A percentile compares a stretch with the other conserved stretches of the same genome.
These are phyloP conservation scores for Rhizophora apiculata DNA, from an alignment of 345 rosid species.

Conservation along the genomic window DNA sequence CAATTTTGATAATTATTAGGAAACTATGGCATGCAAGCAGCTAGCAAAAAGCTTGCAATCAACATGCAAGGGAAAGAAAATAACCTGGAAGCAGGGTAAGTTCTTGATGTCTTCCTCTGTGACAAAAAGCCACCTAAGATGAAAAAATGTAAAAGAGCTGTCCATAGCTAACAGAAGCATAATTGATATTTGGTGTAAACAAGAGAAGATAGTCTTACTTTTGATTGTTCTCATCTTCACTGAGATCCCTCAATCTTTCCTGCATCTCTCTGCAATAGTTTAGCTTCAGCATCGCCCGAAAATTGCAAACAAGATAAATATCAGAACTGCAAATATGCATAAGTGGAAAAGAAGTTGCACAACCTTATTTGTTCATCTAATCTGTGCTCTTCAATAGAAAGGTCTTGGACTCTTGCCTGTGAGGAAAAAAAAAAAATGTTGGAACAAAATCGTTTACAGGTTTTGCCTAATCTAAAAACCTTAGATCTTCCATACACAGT, in stretches of 20 bases:
- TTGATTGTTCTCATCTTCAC: slow-evolving; percentile 84
- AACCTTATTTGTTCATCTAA: slow-evolving; percentile 67
- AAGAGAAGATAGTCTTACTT: slow-evolving; percentile 41
- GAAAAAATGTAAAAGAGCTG: slow-evolving; percentile 24
- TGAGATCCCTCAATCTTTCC: slow-evolving; percentile 75
- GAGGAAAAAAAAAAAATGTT: slow-evolving; percentile 4
- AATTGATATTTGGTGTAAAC: slow-evolving; percentile 9
- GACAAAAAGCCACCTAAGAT: slow-evolving; percentile 84
- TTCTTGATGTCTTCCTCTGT: slow-evolving; percentile 94
- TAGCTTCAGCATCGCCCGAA: slow-evolving; percentile 29
- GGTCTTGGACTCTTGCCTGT: slow-evolving; percentile 83
- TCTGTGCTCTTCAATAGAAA: slow-evolving; percentile 56
- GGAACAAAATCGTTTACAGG: slow-evolving; percentile 1
- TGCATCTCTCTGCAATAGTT: slow-evolving; percentile 72
- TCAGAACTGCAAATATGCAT: slow-evolving; percentile 3
- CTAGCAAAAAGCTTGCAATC: background rate
- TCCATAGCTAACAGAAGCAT: background rate
- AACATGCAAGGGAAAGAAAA: slow-evolving; percentile 15
- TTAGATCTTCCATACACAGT: background rate
- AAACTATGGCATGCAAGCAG: slow-evolving; percentile 5
- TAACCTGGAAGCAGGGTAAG: slow-evolving; percentile 89
- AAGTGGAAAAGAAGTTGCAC: slow-evolving; percentile 7
- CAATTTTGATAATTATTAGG: slow-evolving; percentile 5
- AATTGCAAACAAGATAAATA: slow-evolving; percentile 6
- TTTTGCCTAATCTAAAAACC: background rate